phyloP scores from a whole-genome alignment of 306 rosid genomes.

The Quercus ilex region DNA sequence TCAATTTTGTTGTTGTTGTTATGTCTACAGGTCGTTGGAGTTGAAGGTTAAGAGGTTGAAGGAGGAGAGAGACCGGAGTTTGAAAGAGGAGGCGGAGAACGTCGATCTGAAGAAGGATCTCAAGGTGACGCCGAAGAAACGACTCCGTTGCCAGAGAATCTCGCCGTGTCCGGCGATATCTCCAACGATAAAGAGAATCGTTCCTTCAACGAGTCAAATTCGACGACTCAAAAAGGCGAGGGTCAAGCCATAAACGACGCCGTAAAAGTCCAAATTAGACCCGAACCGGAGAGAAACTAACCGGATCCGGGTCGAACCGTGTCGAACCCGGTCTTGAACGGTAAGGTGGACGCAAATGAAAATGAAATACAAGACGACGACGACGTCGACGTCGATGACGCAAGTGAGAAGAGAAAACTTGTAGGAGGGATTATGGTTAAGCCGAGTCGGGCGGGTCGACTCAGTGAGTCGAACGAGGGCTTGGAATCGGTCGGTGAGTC shows the following conservation, averaged over 20 bases:
- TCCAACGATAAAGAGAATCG: slow-evolving; percentile 40
- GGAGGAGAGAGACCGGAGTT: slow-evolving; percentile 39
- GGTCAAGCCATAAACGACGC: slow-evolving; percentile 18
- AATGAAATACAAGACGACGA: too few relatives aligned
- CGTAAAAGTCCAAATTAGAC: not conserved
- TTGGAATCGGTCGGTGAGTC: slow-evolving; percentile 28
- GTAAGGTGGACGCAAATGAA: not conserved
- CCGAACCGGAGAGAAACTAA: slow-evolving; percentile 18
- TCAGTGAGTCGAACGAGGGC: slow-evolving; percentile 26
- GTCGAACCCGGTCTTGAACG: slow-evolving; percentile 14
- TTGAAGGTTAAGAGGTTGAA: slow-evolving; percentile 50
- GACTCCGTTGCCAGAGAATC: slow-evolving; percentile 7
- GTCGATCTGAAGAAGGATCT: slow-evolving; percentile 12
- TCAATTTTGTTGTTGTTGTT: not conserved
- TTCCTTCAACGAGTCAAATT: slow-evolving; percentile 57
- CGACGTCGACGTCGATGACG: too few relatives aligned
- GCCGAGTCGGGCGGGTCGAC: slow-evolving; percentile 1
- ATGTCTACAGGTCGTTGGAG: slow-evolving; percentile 54
- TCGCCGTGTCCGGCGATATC: slow-evolving; percentile 24
- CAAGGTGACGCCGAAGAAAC: not conserved
- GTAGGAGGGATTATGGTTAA: not conserved
- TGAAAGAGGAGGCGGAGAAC: slow-evolving; percentile 11
- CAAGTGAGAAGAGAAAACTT: not conserved
- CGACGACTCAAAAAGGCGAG: slow-evolving; percentile 38
- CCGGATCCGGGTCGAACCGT: slow-evolving; percentile 22